Evolutionary conservation across 257 asterid species (phyloP).

Genomic region (Rubia yunnanensis): DNA sequence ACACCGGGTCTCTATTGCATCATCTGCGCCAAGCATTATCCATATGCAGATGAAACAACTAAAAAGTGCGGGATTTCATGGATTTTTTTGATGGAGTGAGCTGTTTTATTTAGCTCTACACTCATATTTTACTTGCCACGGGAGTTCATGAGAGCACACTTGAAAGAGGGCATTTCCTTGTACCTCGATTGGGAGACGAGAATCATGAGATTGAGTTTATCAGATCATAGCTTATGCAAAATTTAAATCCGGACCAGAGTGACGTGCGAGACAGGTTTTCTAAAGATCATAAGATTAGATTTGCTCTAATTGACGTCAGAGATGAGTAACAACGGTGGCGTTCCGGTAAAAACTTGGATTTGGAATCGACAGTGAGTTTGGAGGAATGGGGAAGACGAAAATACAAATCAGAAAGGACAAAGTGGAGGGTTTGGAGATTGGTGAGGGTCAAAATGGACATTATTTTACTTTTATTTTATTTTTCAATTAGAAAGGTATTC

Average conservation of each 20-base stretch:
- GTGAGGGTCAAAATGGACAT: no score
- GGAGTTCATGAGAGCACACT: conserved; percentile 15
- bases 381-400: no score
- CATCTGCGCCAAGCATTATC: conserved; percentile 33
- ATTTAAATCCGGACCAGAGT: neutral
- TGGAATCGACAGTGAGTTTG: no score
- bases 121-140: conserved; percentile 9
- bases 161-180: conserved; percentile 30
- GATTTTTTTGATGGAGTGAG: conserved; percentile 41
- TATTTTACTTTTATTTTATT: no score
- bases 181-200: conserved; percentile 45
- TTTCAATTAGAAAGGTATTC: no score
- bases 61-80: conserved; percentile 27
- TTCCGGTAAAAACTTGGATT: no score
- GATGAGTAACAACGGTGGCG: no score
- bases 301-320: no score
- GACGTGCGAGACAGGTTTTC: conserved; percentile 6
- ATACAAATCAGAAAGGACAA: no score
- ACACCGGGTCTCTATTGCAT: conserved; percentile 35
- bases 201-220: no score
- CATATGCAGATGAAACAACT: conserved; percentile 30
- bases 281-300: neutral
- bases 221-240: conserved; percentile 34
- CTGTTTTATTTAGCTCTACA: conserved; percentile 33
- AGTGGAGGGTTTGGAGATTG: no score